A percentile compares a stretch with the other conserved stretches of the same genome.
Evolutionary conservation across 129 eudicot species (phyloP).

Genomic region (Pseudognaphalium luteoalbum): DNA sequence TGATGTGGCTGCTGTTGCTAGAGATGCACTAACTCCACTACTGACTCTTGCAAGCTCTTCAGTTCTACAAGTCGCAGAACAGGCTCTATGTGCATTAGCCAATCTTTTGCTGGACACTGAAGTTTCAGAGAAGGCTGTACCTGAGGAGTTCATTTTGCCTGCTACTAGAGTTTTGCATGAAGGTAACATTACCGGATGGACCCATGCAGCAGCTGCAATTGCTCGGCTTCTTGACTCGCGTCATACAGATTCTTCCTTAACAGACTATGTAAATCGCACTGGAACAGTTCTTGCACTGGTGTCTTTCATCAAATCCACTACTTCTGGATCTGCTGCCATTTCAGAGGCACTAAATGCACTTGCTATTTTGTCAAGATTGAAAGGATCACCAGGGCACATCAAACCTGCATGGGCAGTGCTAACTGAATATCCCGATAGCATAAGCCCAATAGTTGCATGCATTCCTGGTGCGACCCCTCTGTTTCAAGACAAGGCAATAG

Average conservation of each 20-base stretch:
- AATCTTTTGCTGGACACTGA: constrained; percentile 80
- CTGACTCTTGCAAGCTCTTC: constrained; percentile 71
- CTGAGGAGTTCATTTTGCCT: constrained; percentile 76
- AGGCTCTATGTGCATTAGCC: constrained; percentile 85
- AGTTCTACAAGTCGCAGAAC: constrained; percentile 79
- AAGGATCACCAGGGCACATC: constrained; percentile 54
- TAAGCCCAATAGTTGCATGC: constrained; percentile 79
- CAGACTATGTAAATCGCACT: constrained; percentile 70
- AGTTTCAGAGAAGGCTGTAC: constrained; percentile 63
- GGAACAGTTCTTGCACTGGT: constrained; percentile 89
- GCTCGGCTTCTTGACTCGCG: constrained; percentile 78
- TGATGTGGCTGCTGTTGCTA: constrained; percentile 79
- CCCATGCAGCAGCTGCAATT: constrained; percentile 94
- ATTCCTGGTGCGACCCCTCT: constrained; percentile 64
- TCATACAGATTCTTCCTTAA: constrained; percentile 57
- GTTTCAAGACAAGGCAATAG: constrained; percentile 86
- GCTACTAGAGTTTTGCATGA: constrained; percentile 86
- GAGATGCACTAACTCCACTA: constrained; percentile 65
- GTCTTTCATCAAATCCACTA: constrained; percentile 68
- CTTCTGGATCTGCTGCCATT: constrained; percentile 53
- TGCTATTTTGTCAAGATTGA: constrained; percentile 67
- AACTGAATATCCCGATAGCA: constrained; percentile 73
- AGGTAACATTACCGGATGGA: constrained; percentile 70
- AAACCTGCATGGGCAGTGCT: constrained; percentile 94
- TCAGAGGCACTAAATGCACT: constrained; percentile 94